Conservation (phyloP, 78 protist genomes). For the Polysphondylium violaceum region DNA sequence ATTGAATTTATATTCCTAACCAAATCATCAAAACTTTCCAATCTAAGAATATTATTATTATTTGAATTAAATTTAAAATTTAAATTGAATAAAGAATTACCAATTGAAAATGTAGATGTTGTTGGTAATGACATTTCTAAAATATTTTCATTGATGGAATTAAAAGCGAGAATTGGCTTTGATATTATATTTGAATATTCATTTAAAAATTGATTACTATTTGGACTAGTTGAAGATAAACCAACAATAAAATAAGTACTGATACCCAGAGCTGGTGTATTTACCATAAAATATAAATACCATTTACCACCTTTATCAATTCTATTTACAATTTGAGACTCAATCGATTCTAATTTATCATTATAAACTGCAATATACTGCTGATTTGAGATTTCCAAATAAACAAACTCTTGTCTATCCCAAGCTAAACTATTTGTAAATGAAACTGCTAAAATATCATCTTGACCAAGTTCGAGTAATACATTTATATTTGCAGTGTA, state of each 20-base stretch:
- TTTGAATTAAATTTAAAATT: slow-evolving; percentile 14
- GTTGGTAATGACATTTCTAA: background rate
- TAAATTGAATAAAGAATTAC: slow-evolving; percentile 17
- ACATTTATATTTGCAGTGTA: background rate
- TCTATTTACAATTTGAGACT: slow-evolving; percentile 38
- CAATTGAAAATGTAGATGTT: slow-evolving; percentile 23
- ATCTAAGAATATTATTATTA: slow-evolving; percentile 7
- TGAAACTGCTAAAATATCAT: slow-evolving; percentile 2
- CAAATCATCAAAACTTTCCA: slow-evolving; percentile 38
- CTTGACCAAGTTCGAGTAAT: background rate
- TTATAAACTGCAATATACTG: slow-evolving; percentile 35
- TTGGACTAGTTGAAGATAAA: background rate
- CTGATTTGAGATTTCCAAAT: background rate
- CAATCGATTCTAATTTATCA: slow-evolving; percentile 2
- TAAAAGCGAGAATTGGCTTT: slow-evolving; percentile 25
- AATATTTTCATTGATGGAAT: too few relatives aligned
- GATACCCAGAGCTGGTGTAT: slow-evolving; percentile 60
- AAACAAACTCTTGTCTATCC: slow-evolving; percentile 37
- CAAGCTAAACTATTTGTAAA: slow-evolving; percentile 59
- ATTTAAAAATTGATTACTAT: background rate
- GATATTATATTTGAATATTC: background rate
- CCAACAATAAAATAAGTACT: slow-evolving; percentile 56
- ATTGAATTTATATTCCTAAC: background rate
- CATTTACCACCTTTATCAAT: slow-evolving; percentile 19
- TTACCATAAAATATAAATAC: slow-evolving; percentile 44